phyloP scores from a whole-genome alignment of 1,284 basidiomycete genomes.

The Thelephora terrestris region DNA sequence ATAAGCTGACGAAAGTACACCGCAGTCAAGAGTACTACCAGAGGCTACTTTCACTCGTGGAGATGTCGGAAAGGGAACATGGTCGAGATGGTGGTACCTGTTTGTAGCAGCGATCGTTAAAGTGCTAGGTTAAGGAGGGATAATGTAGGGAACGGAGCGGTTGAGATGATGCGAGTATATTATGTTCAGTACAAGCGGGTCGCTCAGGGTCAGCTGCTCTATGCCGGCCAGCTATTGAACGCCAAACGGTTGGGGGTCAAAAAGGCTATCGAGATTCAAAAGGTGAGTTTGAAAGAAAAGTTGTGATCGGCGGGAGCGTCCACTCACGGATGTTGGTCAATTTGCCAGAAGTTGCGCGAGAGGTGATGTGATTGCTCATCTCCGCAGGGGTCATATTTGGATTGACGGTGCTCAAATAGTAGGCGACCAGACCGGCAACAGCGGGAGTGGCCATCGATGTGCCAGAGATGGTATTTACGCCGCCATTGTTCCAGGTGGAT shows the following conservation, averaged over 20 bases:
- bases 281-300: not conserved
- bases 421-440: conserved; percentile 28
- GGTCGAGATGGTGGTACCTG: no score
- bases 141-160: no score
- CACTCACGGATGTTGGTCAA: conserved; percentile 20
- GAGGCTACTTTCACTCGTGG: no score
- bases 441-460: conserved; percentile 26
- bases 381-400: conserved; percentile 18
- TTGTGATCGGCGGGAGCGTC: not conserved
- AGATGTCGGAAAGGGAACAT: no score
- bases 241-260: conserved; percentile 18
- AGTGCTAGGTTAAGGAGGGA: no score
- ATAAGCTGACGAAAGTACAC: no score
- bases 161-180: no score
- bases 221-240: conserved; percentile 11
- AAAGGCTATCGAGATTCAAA: conserved; percentile 8
- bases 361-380: conserved; percentile 17
- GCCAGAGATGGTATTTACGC: conserved; percentile 22
- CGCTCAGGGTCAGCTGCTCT: no score
- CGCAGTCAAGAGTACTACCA: no score
- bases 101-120: no score
- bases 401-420: conserved; percentile 21
- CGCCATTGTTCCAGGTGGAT: conserved; percentile 23
- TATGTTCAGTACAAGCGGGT: no score
- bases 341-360: conserved; percentile 15